phyloP scores from a whole-genome alignment of 1,284 basidiomycete genomes.

The Cryptococcus amylolentus region DNA sequence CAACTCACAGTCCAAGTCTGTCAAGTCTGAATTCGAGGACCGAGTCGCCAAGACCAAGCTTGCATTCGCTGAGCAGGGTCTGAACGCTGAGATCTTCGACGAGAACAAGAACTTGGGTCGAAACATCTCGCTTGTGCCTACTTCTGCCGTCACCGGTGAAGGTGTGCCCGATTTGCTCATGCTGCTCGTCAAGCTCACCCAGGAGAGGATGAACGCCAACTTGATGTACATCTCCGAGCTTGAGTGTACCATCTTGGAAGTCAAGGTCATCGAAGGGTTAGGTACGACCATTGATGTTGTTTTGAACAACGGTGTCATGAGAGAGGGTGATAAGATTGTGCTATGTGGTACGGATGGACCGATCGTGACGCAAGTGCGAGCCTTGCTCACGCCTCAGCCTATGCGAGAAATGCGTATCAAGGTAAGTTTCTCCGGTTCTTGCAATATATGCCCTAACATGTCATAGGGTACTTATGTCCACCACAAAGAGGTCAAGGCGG shows the following conservation, averaged over 20 bases:
- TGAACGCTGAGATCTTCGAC: constrained; percentile 94
- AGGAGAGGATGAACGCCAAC: constrained; percentile 94
- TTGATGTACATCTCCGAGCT: constrained; percentile 98
- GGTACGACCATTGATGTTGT: constrained; percentile 99
- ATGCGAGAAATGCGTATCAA: constrained; percentile 94
- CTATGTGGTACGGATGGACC: constrained; percentile 97
- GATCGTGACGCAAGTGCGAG: constrained; percentile 92
- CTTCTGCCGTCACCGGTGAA: constrained; percentile 96
- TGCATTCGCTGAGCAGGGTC: constrained; percentile 94
- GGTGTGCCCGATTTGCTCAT: constrained; percentile 99
- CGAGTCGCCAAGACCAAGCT: constrained; percentile 80
- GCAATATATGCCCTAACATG: constrained; percentile 1
- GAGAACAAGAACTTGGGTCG: constrained; percentile 94
- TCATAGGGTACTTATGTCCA: constrained; percentile 89
- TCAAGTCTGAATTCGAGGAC: constrained; percentile 90
- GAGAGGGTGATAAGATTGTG: constrained; percentile 92
- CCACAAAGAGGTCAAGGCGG: constrained; percentile 97
- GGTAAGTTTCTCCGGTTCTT: constrained; percentile 51
- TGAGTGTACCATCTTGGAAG: constrained; percentile 98
- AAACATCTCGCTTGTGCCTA: constrained; percentile 95
- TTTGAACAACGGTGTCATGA: constrained; percentile 89
- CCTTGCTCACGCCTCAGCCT: constrained; percentile 93
- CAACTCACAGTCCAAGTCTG: constrained; percentile 74
- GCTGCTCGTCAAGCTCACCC: constrained; percentile 94
- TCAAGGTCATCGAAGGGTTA: constrained; percentile 97